Evolutionary conservation across 2,329 filamentous ascomycete species (phyloP).

Genomic region (Aspergillus costaricaensis): DNA sequence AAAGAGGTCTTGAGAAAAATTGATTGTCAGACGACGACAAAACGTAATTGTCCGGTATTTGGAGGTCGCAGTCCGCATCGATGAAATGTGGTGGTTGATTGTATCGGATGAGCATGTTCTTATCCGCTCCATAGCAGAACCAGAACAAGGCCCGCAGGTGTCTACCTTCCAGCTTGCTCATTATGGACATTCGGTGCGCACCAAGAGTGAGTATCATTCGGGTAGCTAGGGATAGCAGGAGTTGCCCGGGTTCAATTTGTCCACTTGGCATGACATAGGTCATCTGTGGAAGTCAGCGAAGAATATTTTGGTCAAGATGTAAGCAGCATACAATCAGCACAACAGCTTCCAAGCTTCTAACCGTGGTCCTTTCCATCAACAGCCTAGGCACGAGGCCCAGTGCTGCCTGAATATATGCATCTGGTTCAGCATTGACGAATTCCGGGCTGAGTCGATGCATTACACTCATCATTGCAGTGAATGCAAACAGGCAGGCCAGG

Average conservation of each 20-base stretch:
- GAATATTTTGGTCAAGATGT: too few relatives aligned
- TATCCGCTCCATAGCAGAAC: constrained; percentile 27
- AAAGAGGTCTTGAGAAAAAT: constrained; percentile 25
- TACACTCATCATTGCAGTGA: constrained; percentile 27
- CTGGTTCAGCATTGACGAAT: constrained; percentile 24
- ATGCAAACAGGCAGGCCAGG: constrained; percentile 24
- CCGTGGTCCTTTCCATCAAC: constrained; percentile 22
- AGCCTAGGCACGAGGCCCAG: constrained; percentile 24
- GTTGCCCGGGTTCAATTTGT: constrained; percentile 23
- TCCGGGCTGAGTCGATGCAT: constrained; percentile 25
- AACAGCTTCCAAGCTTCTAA: constrained; percentile 23
- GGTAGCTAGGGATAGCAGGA: constrained; percentile 24
- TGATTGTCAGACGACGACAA: constrained; percentile 22
- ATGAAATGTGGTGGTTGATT: constrained; percentile 24
- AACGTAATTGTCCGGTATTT: constrained; percentile 24
- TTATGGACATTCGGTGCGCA: constrained; percentile 14
- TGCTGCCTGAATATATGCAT: constrained; percentile 25
- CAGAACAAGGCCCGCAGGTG: constrained; percentile 30
- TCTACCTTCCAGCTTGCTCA: constrained; percentile 9
- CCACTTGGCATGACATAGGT: constrained; percentile 25
- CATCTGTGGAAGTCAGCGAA: constrained; percentile 10
- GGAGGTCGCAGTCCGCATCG: constrained; percentile 26
- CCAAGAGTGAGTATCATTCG: constrained; percentile 26
- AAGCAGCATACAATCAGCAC: constrained; percentile 22
- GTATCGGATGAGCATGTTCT: constrained; percentile 26